Conservation (phyloP, 805 yeast species). For the Zygoascus flipseniorum region DNA sequence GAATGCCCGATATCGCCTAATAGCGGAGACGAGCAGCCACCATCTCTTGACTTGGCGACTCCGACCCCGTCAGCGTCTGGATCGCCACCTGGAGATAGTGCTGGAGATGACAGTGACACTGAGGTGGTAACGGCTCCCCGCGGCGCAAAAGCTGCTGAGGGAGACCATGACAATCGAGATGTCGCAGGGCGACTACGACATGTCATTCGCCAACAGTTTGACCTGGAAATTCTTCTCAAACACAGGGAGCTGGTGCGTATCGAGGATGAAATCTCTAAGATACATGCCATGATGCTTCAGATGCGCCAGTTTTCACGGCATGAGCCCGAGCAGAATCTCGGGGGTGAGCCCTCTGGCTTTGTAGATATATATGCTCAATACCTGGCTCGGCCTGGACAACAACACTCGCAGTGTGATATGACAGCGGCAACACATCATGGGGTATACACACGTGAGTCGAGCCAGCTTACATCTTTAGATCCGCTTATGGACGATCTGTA, state of each 20-base stretch:
- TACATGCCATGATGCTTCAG: constrained; percentile 27
- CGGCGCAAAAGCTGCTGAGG: background rate
- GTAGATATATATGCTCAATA: constrained; percentile 21
- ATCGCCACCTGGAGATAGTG: constrained; percentile 1
- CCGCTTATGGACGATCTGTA: constrained; percentile 1
- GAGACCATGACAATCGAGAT: background rate
- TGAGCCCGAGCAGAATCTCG: background rate
- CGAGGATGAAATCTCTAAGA: constrained; percentile 29
- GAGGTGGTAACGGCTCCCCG: background rate
- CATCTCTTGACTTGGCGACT: constrained; percentile 6
- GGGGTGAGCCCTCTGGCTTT: constrained; percentile 16
- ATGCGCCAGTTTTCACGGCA: constrained; percentile 16
- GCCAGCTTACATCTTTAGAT: background rate
- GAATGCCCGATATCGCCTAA: background rate
- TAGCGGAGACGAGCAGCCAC: background rate
- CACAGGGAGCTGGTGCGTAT: constrained; percentile 27
- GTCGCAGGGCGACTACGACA: constrained; percentile 1
- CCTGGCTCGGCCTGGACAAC: constrained; percentile 10
- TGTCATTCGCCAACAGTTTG: constrained; percentile 24
- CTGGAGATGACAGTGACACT: background rate
- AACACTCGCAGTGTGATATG: background rate
- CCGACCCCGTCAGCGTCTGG: constrained; percentile 13
- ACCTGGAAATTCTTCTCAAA: constrained; percentile 29
- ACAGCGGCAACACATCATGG: background rate
- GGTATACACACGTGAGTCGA: background rate